Base-by-base conservation (phyloP, 805 yeast species). In the Starmerella stellata region DNA sequence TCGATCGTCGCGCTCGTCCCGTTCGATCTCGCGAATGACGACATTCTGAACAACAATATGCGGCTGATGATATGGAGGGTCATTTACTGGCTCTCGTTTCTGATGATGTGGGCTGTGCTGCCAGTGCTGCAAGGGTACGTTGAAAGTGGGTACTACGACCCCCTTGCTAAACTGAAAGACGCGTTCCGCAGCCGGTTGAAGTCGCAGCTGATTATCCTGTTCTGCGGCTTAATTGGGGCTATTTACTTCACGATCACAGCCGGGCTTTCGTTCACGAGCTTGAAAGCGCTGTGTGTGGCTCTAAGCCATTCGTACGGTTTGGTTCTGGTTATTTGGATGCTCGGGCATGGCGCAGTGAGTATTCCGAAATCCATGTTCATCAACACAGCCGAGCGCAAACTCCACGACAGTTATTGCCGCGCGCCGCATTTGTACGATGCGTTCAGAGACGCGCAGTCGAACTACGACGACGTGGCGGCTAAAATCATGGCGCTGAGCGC, bases 61-160 rank as follows among this genome's bases (percentile, higher is more conserved):
- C 63, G 77, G 4, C 58, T 72, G n/a, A 52, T 63, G 4, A 51
- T 77, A 30, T 81, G 93, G 93, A 68, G 77, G 48, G 50, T 70
- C 35, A 73, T 76, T 38, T 81, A 81, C 55, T 81, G 93, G 93
- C 58, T 70, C 8, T 78, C 92, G 1, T 81, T 80, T 49, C 51
- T 65, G n/a, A 58, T 80, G 39, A 81, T 92, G 31, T 81, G 93
- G 93, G 58, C 71, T 5, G 45, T 78, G 1, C 55, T 81, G 36
- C 93, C 93, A 0, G 58, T 75, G 25, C 60, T 78, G 20, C 90
- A 80, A 53, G 75, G 74, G 47, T 81, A 69, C 61, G 75, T 72
- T 47, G 69, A 72, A 36, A 74, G 81, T 2, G 92, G 93, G 8
- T 68, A 74, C 52, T 69, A 64, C 50, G 68, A 67, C 30, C 62